Evolutionary conservation across 176 grass and related monocot species (phyloP), one percentile per base, ranked within the genome.

Genomic region (Elaeis guineensis): DNA sequence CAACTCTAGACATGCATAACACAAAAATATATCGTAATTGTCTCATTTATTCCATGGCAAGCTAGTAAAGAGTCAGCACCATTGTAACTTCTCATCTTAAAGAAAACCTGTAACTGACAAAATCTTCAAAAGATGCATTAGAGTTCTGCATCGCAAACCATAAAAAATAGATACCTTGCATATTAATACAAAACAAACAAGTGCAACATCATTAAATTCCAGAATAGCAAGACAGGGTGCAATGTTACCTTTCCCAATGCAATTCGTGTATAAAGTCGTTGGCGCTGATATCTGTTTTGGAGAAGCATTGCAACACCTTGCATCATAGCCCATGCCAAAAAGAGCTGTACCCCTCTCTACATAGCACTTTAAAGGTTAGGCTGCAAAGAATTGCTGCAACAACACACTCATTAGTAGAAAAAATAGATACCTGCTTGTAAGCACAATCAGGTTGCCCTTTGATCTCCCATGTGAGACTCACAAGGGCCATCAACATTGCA

Each of bases 291-390:
- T 70, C 93, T 85, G 50, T 98, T 98, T 62, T 98, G 93, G 59
- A 98, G 79, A 81, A 91, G 93, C 93, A 98, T 98, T 57, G 93
- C 75, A 73, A 98, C 76, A 69, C 93, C 93, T 80, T 98, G 93
- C 93, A 98, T 92, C 64, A 92, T 90, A 49, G 93, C 93, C 93
- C 93, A 98, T 5, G 78, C 70, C 25, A 98, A 64, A 75, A 98
- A 98, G 59, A 98, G 82, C 62, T 86, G 93, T 54, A 98, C 93
- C 35, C 93, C 93, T 52, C 51, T 89, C 87, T 97, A 72, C 51
- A 79, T 44, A 44, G 35, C 0, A 3, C 35, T 44, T 44, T 3
- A 14, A 44, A 44, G 35, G 6, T 44, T 14, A 44, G 35, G 9
- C 35, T 44, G 2, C 35, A 44, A 44, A 12, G 2, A 12, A 44